These are phyloP conservation scores for Parathielavia hyrcaniae DNA, from an alignment of 495 filamentous ascomycete genomes.

Conservation along the genomic window DNA sequence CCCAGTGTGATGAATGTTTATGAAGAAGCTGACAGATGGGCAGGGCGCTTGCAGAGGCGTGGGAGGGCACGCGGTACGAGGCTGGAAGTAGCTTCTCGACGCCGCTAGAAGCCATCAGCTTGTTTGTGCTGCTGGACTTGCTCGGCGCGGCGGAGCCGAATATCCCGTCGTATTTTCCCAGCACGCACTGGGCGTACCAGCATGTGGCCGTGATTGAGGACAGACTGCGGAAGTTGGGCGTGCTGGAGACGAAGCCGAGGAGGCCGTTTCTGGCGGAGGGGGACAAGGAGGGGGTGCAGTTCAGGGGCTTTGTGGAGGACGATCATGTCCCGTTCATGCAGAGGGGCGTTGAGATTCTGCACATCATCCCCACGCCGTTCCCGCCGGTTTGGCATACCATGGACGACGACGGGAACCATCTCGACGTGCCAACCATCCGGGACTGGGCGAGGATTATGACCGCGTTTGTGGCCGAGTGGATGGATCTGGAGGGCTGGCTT, in stretches of 20 bases:
- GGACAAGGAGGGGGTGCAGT: slow-evolving; percentile 46
- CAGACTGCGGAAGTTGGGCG: slow-evolving; percentile 53
- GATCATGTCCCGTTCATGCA: slow-evolving; percentile 87
- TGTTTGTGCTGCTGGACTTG: slow-evolving; percentile 92
- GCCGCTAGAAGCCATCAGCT: slow-evolving; percentile 66
- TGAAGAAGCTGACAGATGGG: slow-evolving; percentile 5
- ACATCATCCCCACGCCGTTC: slow-evolving; percentile 79
- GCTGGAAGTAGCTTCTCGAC: slow-evolving; percentile 41
- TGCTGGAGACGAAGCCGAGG: slow-evolving; percentile 35
- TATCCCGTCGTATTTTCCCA: slow-evolving; percentile 74
- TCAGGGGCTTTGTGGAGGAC: slow-evolving; percentile 58
- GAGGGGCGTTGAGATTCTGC: slow-evolving; percentile 78
- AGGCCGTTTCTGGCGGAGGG: slow-evolving; percentile 44
- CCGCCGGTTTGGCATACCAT: slow-evolving; percentile 82
- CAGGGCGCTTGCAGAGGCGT: slow-evolving; percentile 29
- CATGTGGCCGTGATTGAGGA: slow-evolving; percentile 60
- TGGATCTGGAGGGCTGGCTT: slow-evolving; percentile 76
- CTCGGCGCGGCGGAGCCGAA: slow-evolving; percentile 64
- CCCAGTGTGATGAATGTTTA: no score
- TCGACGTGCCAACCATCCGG: slow-evolving; percentile 74
- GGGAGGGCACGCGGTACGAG: slow-evolving; percentile 22
- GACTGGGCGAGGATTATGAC: slow-evolving; percentile 82
- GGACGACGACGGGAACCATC: slow-evolving; percentile 76
- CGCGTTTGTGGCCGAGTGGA: slow-evolving; percentile 86
- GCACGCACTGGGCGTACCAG: slow-evolving; percentile 91